Conservation (phyloP, 331 rosid species). For the Malus hybrid region DNA sequence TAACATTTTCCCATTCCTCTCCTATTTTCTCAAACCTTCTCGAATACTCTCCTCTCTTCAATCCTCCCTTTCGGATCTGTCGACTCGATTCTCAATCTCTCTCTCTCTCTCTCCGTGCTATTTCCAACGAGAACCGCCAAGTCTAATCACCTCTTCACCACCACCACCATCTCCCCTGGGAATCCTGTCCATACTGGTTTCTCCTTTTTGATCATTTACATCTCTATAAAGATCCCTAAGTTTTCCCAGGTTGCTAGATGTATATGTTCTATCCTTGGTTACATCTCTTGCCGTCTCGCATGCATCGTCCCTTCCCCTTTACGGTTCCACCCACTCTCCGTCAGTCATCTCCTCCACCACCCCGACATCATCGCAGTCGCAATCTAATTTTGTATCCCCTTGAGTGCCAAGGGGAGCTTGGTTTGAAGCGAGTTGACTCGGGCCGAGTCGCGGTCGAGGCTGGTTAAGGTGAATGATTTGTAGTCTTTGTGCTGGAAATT, state of each 20-base stretch:
- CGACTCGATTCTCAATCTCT: too few species aligned
- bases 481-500: constrained; percentile 40
- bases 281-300: constrained; percentile 18
- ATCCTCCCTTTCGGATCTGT: too few species aligned
- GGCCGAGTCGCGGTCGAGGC: constrained; percentile 65
- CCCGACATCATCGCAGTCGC: too few species aligned
- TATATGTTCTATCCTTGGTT: constrained; percentile 45
- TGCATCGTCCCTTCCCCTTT: too few species aligned
- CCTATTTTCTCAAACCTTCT: too few species aligned
- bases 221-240: constrained; percentile 91
- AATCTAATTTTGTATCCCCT: too few species aligned
- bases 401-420: neutral
- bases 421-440: constrained; percentile 54
- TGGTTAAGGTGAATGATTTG: constrained; percentile 28
- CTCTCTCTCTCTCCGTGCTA: constrained; percentile 11
- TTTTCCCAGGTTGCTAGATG: constrained; percentile 83
- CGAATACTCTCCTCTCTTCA: too few species aligned
- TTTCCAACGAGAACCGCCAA: constrained; percentile 49
- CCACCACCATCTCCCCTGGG: constrained; percentile 54
- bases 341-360: too few species aligned
- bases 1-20: too few species aligned
- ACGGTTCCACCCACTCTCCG: too few species aligned
- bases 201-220: constrained; percentile 49
- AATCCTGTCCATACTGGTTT: constrained; percentile 38
- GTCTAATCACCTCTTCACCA: neutral